Evolutionary conservation across 2,329 filamentous ascomycete genomes (phyloP), one percentile per base, ranked within the genome.

Genomic region (Neocucurbitaria cava): DNA sequence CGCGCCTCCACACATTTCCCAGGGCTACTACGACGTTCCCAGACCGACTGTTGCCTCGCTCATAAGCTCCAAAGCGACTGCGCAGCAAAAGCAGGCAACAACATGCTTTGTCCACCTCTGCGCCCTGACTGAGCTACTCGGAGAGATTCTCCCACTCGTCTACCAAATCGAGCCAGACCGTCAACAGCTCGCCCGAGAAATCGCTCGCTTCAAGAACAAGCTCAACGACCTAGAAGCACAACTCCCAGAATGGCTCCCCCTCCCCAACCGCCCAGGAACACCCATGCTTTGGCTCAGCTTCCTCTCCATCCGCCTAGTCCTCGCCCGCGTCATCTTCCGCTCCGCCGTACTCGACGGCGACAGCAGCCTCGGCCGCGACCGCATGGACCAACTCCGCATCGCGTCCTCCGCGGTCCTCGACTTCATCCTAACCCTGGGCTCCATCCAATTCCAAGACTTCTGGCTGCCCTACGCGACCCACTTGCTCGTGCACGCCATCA

Each of bases 11-110:
- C 79, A 83, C 45, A 81, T 85, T 10, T 74, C 77, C 3, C 80
- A 80, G 53, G 78, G 78, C 21, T 82, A 84, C 61, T 84, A 84
- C 59, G 82, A 86, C 56, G 83, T 85, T 13, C 82, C 83, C 15
- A 65, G 83, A 38, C 83, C 83, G 3, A 80, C 78, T 0, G 67
- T 82, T 5, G 75, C 78, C 18, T 78, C 52, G 38, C 79, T 64
- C 6, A 61, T 73, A 56, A 79, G 46, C 53, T 71, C 28, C 10
- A 76, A 62, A 59, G 74, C 57, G 51, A 75, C 50, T 57, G 72
- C 55, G 69, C 72, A 33, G 65, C 78, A 64, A 73, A 82, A 69
- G 73, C 79, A 63, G 40, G 79, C 81, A 13, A 79, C 80, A 1
- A 77, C 79, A 42, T 82, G 81, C 39, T 84, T 84, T 52, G 78